These are phyloP conservation scores for Smallanthus sonchifolius DNA, from an alignment of 129 eudicot genomes.

Conservation along the genomic window DNA sequence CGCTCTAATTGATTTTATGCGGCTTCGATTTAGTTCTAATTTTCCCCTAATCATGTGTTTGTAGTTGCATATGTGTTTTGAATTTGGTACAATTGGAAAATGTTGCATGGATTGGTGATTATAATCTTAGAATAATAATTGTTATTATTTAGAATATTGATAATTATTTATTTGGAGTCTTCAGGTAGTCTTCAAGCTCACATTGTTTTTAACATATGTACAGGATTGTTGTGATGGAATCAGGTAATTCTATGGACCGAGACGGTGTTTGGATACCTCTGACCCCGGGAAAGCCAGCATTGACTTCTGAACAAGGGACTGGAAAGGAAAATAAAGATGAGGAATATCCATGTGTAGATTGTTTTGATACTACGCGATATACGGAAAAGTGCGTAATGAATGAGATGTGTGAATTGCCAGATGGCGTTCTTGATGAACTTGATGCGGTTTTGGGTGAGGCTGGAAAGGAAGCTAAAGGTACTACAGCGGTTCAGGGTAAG, in stretches of 20 bases:
- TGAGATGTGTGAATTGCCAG: constrained; percentile 3
- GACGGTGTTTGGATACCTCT: constrained; percentile 28
- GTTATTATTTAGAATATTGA: not conserved
- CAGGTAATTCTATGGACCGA: constrained; percentile 30
- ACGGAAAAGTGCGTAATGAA: not conserved
- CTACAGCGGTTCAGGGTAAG: constrained; percentile 17
- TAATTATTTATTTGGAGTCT: not conserved
- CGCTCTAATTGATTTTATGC: not conserved
- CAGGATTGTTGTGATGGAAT: constrained; percentile 27
- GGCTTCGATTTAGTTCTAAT: not conserved
- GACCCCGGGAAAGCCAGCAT: constrained; percentile 37
- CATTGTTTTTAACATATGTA: not conserved
- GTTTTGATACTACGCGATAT: not conserved
- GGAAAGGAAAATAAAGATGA: constrained; percentile 10
- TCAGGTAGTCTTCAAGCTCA: not conserved
- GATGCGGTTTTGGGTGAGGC: constrained; percentile 8
- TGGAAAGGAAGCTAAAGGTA: constrained; percentile 13
- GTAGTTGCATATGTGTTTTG: not conserved
- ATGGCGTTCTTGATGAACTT: constrained; percentile 9
- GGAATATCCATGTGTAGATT: constrained; percentile 1
- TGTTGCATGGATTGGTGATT: not conserved
- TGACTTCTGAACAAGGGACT: constrained; percentile 11
- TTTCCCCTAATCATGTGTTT: not conserved
- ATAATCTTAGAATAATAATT: not conserved
- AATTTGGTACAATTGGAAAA: not conserved